A percentile compares a stretch with the other conserved stretches of the same genome.
Conservation (phyloP, 148 eudicot genomes). For the Polygonum aviculare region DNA sequence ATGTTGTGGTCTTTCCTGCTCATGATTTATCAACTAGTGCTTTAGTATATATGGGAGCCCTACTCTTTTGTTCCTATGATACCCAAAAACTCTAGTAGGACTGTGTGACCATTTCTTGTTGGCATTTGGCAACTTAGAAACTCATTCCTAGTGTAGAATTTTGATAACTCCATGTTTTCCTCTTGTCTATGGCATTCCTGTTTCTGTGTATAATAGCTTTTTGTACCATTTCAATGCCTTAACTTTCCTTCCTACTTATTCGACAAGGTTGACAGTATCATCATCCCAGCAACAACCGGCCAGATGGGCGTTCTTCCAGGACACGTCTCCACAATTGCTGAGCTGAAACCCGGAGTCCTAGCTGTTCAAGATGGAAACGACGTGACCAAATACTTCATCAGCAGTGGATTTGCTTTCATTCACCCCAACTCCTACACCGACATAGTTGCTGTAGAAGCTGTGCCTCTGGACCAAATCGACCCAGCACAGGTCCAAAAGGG, state of each 20-base stretch:
- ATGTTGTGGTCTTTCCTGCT: too few species aligned
- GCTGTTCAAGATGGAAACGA: slow-evolving; percentile 67
- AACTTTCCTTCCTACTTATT: background rate
- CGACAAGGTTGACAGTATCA: slow-evolving; percentile 73
- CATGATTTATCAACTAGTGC: too few species aligned
- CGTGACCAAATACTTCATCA: slow-evolving; percentile 55
- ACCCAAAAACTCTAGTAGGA: too few species aligned
- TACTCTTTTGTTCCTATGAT: too few species aligned
- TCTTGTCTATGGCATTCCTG: background rate
- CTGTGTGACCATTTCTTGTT: too few species aligned
- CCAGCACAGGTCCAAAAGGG: slow-evolving; percentile 65
- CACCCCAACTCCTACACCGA: slow-evolving; percentile 72
- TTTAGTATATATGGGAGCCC: too few species aligned
- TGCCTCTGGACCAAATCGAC: slow-evolving; percentile 70
- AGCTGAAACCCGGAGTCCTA: slow-evolving; percentile 68
- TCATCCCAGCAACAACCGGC: slow-evolving; percentile 66
- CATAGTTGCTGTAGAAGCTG: slow-evolving; percentile 78
- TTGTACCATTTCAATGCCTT: background rate
- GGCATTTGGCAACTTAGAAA: too few species aligned
- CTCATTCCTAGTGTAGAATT: too few species aligned
- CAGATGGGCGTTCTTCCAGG: slow-evolving; percentile 86
- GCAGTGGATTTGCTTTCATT: slow-evolving; percentile 74
- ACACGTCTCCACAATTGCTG: slow-evolving; percentile 62
- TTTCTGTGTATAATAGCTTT: background rate
- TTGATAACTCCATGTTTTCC: too few species aligned